These are phyloP conservation scores for Aspergillus panamensis DNA, from an alignment of 495 filamentous ascomycete species.

Conservation along the genomic window DNA sequence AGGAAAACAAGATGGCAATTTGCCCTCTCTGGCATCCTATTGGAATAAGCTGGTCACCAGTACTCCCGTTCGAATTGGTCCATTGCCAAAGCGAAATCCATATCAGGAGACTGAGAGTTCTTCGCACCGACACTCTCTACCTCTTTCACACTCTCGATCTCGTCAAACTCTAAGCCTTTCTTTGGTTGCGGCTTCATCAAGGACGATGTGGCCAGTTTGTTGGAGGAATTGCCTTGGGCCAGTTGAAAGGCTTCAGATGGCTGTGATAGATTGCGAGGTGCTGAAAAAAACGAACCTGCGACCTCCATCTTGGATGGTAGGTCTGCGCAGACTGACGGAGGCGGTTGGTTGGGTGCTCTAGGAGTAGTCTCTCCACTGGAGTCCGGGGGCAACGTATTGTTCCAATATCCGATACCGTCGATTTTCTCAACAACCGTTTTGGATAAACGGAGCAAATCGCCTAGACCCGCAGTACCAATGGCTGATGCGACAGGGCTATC, in stretches of 20 bases:
- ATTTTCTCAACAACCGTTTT: slow-evolving; percentile 34
- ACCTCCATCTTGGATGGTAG: not conserved
- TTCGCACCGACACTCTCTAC: slow-evolving; percentile 14
- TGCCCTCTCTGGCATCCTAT: too few relatives aligned
- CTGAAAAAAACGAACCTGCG: too few relatives aligned
- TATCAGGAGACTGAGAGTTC: not conserved
- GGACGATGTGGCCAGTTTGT: not conserved
- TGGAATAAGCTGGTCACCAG: slow-evolving; percentile 11
- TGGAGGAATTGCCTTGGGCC: not conserved
- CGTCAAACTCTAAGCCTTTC: slow-evolving; percentile 16
- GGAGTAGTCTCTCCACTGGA: not conserved
- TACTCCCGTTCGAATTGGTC: slow-evolving; percentile 11
- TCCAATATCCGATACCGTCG: slow-evolving; percentile 36
- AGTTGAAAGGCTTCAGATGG: not conserved
- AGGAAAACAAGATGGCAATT: too few relatives aligned
- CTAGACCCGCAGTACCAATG: slow-evolving; percentile 32
- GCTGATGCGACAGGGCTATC: slow-evolving; percentile 19
- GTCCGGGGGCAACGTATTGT: slow-evolving; percentile 9
- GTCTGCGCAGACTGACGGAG: too few relatives aligned
- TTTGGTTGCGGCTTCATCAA: not conserved
- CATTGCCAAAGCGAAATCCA: not conserved
- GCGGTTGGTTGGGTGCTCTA: too few relatives aligned
- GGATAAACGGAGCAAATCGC: slow-evolving; percentile 29
- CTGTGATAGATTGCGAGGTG: too few relatives aligned
- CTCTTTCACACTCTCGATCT: slow-evolving; percentile 24